phyloP scores from a whole-genome alignment of 306 rosid species.

The Acacia crassicarpa region DNA sequence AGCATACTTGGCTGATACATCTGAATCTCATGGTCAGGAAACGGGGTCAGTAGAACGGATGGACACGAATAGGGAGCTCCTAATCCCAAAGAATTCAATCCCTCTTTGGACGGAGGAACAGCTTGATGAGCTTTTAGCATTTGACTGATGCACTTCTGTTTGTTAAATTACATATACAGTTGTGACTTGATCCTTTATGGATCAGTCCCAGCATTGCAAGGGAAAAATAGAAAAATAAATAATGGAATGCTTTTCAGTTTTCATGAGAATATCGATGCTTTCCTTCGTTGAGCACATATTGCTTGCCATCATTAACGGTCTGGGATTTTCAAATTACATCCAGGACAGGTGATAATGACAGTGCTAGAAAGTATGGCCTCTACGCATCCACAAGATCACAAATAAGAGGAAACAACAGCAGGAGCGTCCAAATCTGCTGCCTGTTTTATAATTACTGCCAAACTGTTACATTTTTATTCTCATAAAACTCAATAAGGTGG shows the following conservation, averaged over 20 bases:
- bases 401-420: background rate
- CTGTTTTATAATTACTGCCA: background rate
- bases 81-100: constrained; percentile 36
- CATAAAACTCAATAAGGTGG: background rate
- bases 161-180: constrained; percentile 1
- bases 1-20: constrained; percentile 16
- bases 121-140: constrained; percentile 65
- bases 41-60: constrained; percentile 10
- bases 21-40: constrained; percentile 33
- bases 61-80: constrained; percentile 27
- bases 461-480: background rate
- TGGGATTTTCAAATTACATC: background rate
- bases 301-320: background rate
- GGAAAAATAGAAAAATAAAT: background rate
- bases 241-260: background rate
- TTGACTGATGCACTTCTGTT: constrained; percentile 46
- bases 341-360: background rate
- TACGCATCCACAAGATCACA: background rate
- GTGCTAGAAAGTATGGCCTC: background rate
- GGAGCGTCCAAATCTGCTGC: background rate
- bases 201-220: background rate
- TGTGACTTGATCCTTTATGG: background rate
- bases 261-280: background rate
- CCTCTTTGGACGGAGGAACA: constrained; percentile 91
- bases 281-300: background rate